Evolutionary conservation across 2,329 filamentous ascomycete genomes (phyloP).

Genomic region (Xylaria sp.): DNA sequence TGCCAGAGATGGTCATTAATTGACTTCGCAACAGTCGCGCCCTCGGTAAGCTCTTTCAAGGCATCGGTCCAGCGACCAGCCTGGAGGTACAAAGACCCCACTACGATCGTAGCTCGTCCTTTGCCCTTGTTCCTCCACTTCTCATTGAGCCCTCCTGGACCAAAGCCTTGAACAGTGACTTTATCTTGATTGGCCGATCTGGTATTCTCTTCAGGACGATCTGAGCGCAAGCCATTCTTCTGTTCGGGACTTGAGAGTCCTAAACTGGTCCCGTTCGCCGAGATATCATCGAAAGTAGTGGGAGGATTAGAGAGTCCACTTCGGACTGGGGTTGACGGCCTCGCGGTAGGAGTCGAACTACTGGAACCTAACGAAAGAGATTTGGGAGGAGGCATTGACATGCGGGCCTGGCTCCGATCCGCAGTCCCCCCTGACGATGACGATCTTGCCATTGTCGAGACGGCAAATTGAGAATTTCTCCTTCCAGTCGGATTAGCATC

Average conservation of each 20-base stretch:
- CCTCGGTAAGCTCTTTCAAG: slow-evolving; percentile 83
- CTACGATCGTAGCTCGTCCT: slow-evolving; percentile 79
- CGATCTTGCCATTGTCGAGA: slow-evolving; percentile 61
- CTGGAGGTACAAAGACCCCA: slow-evolving; percentile 88
- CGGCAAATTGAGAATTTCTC: slow-evolving; percentile 66
- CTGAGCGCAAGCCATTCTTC: slow-evolving; percentile 51
- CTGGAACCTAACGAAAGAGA: slow-evolving; percentile 57
- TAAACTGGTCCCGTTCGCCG: slow-evolving; percentile 49
- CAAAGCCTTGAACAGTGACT: slow-evolving; percentile 77
- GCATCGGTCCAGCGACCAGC: slow-evolving; percentile 92
- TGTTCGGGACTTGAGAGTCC: slow-evolving; percentile 57
- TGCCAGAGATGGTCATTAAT: slow-evolving; percentile 97
- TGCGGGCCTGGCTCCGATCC: slow-evolving; percentile 74
- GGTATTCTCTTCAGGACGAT: slow-evolving; percentile 55
- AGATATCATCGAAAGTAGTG: slow-evolving; percentile 61
- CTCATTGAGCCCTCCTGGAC: slow-evolving; percentile 76
- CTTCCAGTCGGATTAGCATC: slow-evolving; percentile 56
- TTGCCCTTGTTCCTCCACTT: slow-evolving; percentile 83
- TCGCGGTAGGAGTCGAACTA: slow-evolving; percentile 57
- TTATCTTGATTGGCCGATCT: slow-evolving; percentile 65
- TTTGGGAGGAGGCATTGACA: slow-evolving; percentile 80
- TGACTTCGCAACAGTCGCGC: slow-evolving; percentile 78
- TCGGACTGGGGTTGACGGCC: slow-evolving; percentile 63
- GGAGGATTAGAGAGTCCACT: slow-evolving; percentile 62
- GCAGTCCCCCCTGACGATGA: slow-evolving; percentile 62